A percentile compares a stretch with the other conserved stretches of the same genome.
Evolutionary conservation across 306 rosid genomes (phyloP).

Genomic region (Quercus mongolica): DNA sequence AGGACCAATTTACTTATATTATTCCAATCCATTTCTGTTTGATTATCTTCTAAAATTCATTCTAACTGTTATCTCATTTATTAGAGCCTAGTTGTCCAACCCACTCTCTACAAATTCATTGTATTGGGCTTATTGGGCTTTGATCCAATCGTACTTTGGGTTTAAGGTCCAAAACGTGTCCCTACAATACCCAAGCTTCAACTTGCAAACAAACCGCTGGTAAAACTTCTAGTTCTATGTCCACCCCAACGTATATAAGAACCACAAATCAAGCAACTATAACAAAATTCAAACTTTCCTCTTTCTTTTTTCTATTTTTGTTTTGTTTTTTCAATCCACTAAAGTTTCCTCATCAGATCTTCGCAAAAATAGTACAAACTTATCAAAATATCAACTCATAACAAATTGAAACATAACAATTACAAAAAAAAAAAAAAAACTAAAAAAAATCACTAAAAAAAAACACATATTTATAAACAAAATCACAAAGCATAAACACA

Average conservation of each 20-base stretch:
- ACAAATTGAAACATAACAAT: constrained; percentile 12
- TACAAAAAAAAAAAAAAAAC: not conserved
- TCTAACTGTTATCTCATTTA: too few species aligned
- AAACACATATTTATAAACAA: not conserved
- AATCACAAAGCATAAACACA: constrained; percentile 11
- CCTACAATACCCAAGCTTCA: not conserved
- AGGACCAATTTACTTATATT: too few species aligned
- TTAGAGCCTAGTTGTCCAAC: too few species aligned
- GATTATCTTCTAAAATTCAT: too few species aligned
- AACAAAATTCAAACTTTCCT: constrained; percentile 11
- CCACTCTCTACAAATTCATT: too few species aligned
- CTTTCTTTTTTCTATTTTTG: not conserved
- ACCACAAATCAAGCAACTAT: not conserved
- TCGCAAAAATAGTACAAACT: constrained; percentile 12
- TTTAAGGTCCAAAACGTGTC: too few species aligned
- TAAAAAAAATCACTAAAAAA: not conserved
- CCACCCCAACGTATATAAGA: not conserved
- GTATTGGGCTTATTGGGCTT: too few species aligned
- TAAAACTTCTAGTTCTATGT: not conserved
- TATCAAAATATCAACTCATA: not conserved
- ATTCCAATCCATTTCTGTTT: too few species aligned
- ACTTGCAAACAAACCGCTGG: not conserved
- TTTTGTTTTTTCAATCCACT: constrained; percentile 1
- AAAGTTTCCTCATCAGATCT: constrained; percentile 27
- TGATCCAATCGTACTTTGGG: too few species aligned